These are phyloP conservation scores for Raffaelea ambrosiae DNA, from an alignment of 2,329 filamentous ascomycete species.

Conservation along the genomic window DNA sequence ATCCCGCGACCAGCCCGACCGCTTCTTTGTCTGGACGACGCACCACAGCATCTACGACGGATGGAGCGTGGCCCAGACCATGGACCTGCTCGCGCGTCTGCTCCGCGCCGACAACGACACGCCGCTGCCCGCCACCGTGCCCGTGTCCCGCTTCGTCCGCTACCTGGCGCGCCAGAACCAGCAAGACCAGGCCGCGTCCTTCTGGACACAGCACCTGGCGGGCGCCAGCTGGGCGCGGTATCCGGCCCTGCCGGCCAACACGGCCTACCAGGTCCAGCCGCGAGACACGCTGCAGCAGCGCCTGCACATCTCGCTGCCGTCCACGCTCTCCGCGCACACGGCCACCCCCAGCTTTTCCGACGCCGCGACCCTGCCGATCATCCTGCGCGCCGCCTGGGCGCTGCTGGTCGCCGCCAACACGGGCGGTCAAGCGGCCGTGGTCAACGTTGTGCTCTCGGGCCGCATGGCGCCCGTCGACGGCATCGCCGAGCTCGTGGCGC, in stretches of 20 bases:
- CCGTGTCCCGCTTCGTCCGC: background rate
- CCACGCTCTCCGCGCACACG: background rate
- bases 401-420: constrained; percentile 45
- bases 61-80: constrained; percentile 39
- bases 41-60: constrained; percentile 51
- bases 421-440: constrained; percentile 43
- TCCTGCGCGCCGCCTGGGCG: constrained; percentile 52
- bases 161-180: background rate
- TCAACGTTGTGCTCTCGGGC: constrained; percentile 52
- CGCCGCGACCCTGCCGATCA: constrained; percentile 23
- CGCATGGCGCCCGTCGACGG: constrained; percentile 40
- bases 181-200: background rate
- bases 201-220: background rate
- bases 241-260: background rate
- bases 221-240: background rate
- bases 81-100: background rate
- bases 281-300: background rate
- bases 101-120: too few species aligned
- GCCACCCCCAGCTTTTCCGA: constrained; percentile 33
- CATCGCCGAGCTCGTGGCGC: constrained; percentile 47
- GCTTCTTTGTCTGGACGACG: constrained; percentile 43
- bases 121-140: background rate
- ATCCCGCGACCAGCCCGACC: constrained; percentile 20
- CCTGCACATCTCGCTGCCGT: background rate
- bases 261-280: background rate